A percentile compares a stretch with the other conserved stretches of the same genome.
These are phyloP conservation scores for Diphasiastrum complanatum DNA, from an alignment of 83 land plant genomes.

Conservation along the genomic window DNA sequence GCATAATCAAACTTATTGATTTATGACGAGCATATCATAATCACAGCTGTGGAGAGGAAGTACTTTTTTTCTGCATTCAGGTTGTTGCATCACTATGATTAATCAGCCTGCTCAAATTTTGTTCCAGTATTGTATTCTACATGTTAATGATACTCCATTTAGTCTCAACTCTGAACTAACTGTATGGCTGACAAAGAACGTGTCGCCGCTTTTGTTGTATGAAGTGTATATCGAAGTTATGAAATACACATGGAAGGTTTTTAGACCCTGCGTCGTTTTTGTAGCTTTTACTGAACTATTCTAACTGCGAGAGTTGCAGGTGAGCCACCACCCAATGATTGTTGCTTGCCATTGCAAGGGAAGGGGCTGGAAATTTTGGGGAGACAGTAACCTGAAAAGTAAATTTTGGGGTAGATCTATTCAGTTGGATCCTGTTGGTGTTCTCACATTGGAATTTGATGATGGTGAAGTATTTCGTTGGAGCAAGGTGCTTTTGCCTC, in stretches of 20 bases:
- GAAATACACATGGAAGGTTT: neutral
- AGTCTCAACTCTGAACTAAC: too few relatives aligned
- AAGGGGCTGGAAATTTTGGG: conserved; percentile 83
- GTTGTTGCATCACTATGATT: too few relatives aligned
- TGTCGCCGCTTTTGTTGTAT: too few relatives aligned
- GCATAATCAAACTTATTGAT: too few relatives aligned
- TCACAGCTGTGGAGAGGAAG: too few relatives aligned
- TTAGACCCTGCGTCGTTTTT: neutral
- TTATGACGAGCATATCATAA: too few relatives aligned
- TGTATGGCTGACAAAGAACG: too few relatives aligned
- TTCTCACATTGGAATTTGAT: conserved; percentile 64
- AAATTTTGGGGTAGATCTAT: conserved; percentile 88
- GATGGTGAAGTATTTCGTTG: conserved; percentile 83
- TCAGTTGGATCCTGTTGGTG: conserved; percentile 75
- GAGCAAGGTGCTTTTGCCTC: conserved; percentile 76
- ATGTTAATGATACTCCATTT: too few relatives aligned
- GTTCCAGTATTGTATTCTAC: too few relatives aligned
- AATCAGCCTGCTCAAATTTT: too few relatives aligned
- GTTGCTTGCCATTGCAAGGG: conserved; percentile 89
- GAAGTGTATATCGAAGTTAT: neutral
- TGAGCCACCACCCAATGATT: conserved; percentile 83
- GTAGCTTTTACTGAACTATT: neutral
- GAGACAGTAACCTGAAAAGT: conserved; percentile 58
- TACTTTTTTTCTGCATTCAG: too few relatives aligned
- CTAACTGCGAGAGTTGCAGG: conserved; percentile 61